Base-by-base conservation (phyloP, 805 yeast species). In the Sugiyamaella smithiae region DNA sequence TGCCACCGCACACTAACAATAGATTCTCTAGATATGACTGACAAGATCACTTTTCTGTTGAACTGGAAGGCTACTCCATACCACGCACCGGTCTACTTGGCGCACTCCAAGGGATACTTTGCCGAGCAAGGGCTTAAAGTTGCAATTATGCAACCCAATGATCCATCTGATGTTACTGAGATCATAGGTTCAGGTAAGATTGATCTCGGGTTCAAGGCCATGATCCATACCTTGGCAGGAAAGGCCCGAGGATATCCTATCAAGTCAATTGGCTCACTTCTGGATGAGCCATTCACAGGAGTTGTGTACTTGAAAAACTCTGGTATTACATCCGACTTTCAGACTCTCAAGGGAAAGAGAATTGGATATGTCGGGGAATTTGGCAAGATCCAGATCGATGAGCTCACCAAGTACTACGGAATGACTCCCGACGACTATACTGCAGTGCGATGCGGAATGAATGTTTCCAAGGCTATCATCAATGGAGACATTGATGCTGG, bases 341-440 rank as follows among this genome's bases (percentile, higher is more conserved):
- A 63, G 36, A 73, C 80, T 4, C 67, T 77, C 57, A 76, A 73
- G 57, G 81, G 81, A 22, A 77, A 76, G 62, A 64, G 64, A 40
- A 75, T 77, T 56, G 82, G 82, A 16, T 77, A 77, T 59, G 82
- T 77, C 32, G 82, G 82, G 26, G 82, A 77, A 57, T 77, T 77
- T 59, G 82, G 82, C 42, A 77, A 77, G 64, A 77, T 77, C 56
- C 82, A 77, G 62, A 63, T 77, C 46, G 81, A 77, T 55, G 82
- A 77, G 58, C 67, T 77, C 58, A 75, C 80, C 56, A 70, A 73
- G 55, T 76, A 77, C 62, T 77, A 72, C 57, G 81, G 81, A 23
- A 75, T 77, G 80, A 69, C 72, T 19, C 81, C 81, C 11, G 64
- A 66, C 28, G 82, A 77, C 58, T 77, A 77, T 63, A 75, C 80